These are phyloP conservation scores for Neurospora sp. DNA, from an alignment of 495 filamentous ascomycete species.

Conservation along the genomic window DNA sequence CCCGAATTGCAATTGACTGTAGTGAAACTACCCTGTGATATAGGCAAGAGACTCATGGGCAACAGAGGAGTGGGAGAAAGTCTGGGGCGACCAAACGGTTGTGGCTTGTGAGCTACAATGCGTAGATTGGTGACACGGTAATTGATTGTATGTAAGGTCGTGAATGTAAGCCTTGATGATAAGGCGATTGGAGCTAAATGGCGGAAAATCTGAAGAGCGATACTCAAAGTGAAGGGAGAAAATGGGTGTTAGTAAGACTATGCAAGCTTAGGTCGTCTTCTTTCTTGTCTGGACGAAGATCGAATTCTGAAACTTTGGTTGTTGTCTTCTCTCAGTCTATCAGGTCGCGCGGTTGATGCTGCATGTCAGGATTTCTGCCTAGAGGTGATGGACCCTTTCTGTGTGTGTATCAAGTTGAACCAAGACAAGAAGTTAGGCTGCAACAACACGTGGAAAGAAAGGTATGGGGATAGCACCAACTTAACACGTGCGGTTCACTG, in stretches of 20 bases:
- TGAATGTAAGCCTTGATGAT: background rate
- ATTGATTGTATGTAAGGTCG: background rate
- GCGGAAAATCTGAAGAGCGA: background rate
- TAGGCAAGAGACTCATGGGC: too few species aligned
- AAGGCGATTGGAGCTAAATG: background rate
- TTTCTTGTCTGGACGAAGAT: too few species aligned
- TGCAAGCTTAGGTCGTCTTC: background rate
- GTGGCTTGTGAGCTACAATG: background rate
- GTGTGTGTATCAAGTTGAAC: too few species aligned
- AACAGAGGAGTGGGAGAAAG: background rate
- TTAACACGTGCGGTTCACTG: background rate
- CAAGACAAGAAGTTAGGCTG: background rate
- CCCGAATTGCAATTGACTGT: background rate
- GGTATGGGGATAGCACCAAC: background rate
- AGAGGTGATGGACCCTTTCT: background rate
- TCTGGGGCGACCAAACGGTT: background rate
- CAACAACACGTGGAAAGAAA: background rate
- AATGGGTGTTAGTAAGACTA: background rate
- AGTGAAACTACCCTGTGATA: background rate
- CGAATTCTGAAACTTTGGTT: background rate
- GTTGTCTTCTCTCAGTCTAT: too few species aligned
- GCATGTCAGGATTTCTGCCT: background rate
- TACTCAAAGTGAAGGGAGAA: background rate
- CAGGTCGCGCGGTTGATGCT: background rate
- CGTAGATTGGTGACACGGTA: background rate